These are phyloP conservation scores for Pulchroboletus neoregius DNA, from an alignment of 1,284 basidiomycete species.

Conservation along the genomic window DNA sequence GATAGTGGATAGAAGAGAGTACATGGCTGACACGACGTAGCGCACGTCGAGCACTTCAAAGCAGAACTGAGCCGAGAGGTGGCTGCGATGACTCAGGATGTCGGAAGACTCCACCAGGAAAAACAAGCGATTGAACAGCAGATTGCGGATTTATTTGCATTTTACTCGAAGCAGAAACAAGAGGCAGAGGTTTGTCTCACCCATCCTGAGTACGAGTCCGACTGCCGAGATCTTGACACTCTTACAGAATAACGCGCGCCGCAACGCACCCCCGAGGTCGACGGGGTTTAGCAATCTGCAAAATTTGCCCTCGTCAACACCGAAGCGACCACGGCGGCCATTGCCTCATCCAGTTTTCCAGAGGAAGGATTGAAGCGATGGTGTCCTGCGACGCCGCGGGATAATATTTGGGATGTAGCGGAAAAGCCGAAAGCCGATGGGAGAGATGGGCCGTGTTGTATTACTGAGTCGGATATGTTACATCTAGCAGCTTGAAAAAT, in stretches of 20 bases:
- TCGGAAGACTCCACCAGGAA: constrained; percentile 68
- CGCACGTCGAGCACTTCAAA: constrained; percentile 82
- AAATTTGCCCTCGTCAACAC: constrained; percentile 26
- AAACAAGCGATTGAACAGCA: constrained; percentile 70
- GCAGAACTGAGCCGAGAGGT: constrained; percentile 74
- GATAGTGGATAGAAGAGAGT: not conserved
- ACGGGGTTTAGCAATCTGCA: constrained; percentile 28
- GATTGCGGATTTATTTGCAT: constrained; percentile 68
- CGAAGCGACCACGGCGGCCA: constrained; percentile 27
- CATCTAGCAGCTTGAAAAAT: constrained; percentile 6
- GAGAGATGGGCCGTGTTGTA: constrained; percentile 9
- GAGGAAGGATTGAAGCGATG: constrained; percentile 16
- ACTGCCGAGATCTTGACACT: not conserved
- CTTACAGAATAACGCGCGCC: constrained; percentile 27
- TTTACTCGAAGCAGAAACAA: constrained; percentile 67
- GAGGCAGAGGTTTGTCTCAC: constrained; percentile 34
- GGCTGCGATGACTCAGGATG: constrained; percentile 68
- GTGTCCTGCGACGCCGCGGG: not conserved
- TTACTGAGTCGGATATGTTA: constrained; percentile 13
- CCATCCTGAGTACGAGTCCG: not conserved
- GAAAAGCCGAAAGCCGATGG: not conserved
- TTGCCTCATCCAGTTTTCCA: constrained; percentile 33
- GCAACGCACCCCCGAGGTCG: constrained; percentile 21
- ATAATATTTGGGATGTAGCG: not conserved
- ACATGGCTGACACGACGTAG: constrained; percentile 36